Conservation (phyloP, 306 rosid genomes). For the Ormosia semicastrata region DNA sequence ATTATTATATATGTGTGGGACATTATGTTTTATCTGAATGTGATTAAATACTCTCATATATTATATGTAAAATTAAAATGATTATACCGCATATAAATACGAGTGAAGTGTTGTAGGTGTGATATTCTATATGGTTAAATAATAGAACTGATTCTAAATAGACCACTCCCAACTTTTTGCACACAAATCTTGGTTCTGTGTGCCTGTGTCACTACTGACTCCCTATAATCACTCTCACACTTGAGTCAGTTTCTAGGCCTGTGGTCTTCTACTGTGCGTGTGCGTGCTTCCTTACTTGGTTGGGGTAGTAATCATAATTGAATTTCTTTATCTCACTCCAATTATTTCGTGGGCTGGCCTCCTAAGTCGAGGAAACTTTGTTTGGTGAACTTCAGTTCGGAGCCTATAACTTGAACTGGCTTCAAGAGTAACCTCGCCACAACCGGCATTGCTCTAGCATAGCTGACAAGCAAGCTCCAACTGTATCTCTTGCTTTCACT, state of each 20-base stretch:
- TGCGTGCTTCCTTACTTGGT: background rate
- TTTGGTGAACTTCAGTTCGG: slow-evolving; percentile 2
- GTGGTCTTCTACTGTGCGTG: background rate
- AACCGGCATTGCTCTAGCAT: background rate
- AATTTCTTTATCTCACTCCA: background rate
- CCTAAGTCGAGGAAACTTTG: slow-evolving; percentile 7
- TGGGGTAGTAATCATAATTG: background rate
- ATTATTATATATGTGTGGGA: too few relatives aligned
- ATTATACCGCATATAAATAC: too few relatives aligned
- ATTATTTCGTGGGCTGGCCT: background rate
- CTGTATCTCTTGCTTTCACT: background rate
- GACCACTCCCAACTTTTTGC: slow-evolving; percentile 37
- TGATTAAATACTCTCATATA: too few relatives aligned
- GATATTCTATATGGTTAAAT: too few relatives aligned
- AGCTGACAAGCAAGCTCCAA: background rate
- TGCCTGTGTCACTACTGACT: background rate
- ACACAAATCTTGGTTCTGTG: slow-evolving; percentile 20
- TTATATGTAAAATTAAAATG: too few relatives aligned
- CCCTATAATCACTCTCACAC: slow-evolving; percentile 5
- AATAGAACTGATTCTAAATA: slow-evolving; percentile 26
- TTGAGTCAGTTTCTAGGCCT: background rate
- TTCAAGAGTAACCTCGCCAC: background rate
- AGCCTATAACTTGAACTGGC: slow-evolving; percentile 17
- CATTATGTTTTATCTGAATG: too few relatives aligned
- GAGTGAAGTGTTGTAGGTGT: too few relatives aligned